Conservation (phyloP, 352 stramenopile species). For the Lagenidium giganteum region DNA sequence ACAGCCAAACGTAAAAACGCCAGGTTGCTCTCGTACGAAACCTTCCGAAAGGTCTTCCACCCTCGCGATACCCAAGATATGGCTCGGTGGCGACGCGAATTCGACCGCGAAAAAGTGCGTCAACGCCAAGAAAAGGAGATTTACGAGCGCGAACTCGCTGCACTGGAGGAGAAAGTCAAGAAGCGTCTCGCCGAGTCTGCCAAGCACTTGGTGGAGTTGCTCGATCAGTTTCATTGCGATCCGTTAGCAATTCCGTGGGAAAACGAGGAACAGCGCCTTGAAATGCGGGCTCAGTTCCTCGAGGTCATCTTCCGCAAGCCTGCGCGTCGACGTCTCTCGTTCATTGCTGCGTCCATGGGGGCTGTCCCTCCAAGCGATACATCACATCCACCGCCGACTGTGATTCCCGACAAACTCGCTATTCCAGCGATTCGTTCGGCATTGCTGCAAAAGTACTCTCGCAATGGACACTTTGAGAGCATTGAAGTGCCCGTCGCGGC, state of each 20-base stretch:
- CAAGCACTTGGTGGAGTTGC: slow-evolving; percentile 62
- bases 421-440: slow-evolving; percentile 44
- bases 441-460: slow-evolving; percentile 73
- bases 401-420: slow-evolving; percentile 34
- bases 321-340: slow-evolving; percentile 24
- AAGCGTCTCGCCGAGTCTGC: slow-evolving; percentile 63
- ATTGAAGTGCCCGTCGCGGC: slow-evolving; percentile 15
- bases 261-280: slow-evolving; percentile 33
- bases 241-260: slow-evolving; percentile 52
- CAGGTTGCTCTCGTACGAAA: slow-evolving; percentile 47
- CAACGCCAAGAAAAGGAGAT: slow-evolving; percentile 65
- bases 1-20: slow-evolving; percentile 10
- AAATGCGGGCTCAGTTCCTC: slow-evolving; percentile 43
- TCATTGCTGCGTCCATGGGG: slow-evolving; percentile 4
- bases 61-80: slow-evolving; percentile 39
- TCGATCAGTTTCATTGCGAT: slow-evolving; percentile 52
- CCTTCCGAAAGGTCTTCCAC: slow-evolving; percentile 63
- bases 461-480: slow-evolving; percentile 70
- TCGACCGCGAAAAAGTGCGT: slow-evolving; percentile 53
- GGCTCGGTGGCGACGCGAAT: slow-evolving; percentile 57
- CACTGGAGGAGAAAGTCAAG: slow-evolving; percentile 72
- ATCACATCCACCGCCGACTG: neutral
- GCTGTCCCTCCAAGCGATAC: neutral
- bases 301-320: slow-evolving; percentile 62
- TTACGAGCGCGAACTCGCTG: slow-evolving; percentile 53